Evolutionary conservation across 768 basidiomycete genomes (phyloP).

Genomic region (Trametes sanguinea): DNA sequence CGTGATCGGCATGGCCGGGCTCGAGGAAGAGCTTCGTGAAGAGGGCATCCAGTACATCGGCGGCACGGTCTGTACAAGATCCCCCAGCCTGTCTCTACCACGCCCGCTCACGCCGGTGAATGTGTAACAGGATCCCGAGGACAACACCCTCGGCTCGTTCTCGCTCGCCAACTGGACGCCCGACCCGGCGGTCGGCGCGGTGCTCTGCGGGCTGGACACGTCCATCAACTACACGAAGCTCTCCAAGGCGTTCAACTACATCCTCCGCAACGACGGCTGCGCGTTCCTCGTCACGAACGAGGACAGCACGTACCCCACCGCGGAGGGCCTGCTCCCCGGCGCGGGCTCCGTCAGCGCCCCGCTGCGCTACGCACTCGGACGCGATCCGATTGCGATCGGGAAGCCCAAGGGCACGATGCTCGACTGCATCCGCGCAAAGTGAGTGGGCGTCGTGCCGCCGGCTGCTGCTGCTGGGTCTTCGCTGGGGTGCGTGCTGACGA

Average conservation of each 20-base stretch:
- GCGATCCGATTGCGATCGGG: conserved; percentile 77
- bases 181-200: conserved; percentile 85
- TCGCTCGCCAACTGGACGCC: conserved; percentile 65
- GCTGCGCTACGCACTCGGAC: conserved; percentile 68
- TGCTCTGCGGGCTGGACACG: conserved; percentile 90
- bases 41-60: conserved; percentile 83
- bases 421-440: conserved; percentile 87
- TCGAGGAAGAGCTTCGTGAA: conserved; percentile 90
- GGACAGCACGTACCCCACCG: conserved; percentile 87
- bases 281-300: conserved; percentile 90
- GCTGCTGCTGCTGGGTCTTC: no score
- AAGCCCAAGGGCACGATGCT: conserved; percentile 93
- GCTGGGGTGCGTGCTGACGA: not conserved
- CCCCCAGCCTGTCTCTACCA: no score
- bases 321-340: conserved; percentile 76
- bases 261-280: conserved; percentile 77
- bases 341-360: conserved; percentile 85
- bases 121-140: conserved; percentile 70
- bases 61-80: conserved; percentile 66
- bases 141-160: conserved; percentile 74
- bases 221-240: conserved; percentile 92
- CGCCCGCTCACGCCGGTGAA: not conserved
- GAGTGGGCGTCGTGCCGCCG: conserved; percentile 21
- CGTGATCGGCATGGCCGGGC: conserved; percentile 87
- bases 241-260: conserved; percentile 88